Conservation (phyloP, 768 basidiomycete genomes). For the Leccinum boreale region DNA sequence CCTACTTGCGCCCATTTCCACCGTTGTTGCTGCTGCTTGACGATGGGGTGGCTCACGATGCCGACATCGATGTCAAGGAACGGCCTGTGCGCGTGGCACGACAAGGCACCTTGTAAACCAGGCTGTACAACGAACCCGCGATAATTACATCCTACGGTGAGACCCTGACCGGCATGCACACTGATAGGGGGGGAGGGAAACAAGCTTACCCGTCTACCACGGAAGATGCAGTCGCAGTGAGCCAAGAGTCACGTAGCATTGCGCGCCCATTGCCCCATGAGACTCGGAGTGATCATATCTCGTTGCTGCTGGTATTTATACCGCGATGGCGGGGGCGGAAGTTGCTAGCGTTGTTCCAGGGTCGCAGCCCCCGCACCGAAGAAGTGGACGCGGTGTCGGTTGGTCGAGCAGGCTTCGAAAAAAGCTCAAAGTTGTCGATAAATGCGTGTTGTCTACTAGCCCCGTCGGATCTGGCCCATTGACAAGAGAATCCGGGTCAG, state of each 20-base stretch:
- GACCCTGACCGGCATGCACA: not conserved
- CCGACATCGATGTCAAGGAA: not conserved
- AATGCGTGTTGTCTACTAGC: not conserved
- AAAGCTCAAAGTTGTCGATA: not conserved
- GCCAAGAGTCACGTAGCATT: not conserved
- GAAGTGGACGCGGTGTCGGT: not conserved
- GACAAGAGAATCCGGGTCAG: not conserved
- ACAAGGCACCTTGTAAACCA: not conserved
- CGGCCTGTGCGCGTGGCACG: not conserved
- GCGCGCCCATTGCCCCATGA: not conserved
- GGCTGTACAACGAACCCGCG: not conserved
- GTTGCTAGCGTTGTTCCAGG: not conserved
- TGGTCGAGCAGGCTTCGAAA: not conserved
- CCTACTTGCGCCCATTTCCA: not conserved
- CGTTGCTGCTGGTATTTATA: not conserved
- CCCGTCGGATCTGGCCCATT: not conserved
- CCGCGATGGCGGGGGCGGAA: not conserved
- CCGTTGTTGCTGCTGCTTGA: not conserved
- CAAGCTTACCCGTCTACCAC: conserved; percentile 10
- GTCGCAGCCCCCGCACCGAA: not conserved
- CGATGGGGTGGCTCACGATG: conserved; percentile 3
- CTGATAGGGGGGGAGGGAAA: not conserved
- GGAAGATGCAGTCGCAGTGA: not conserved
- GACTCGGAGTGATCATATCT: not conserved
- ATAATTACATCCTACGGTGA: not conserved